A percentile compares a stretch with the other conserved stretches of the same genome.
Evolutionary conservation across 495 filamentous ascomycete genomes (phyloP).

Genomic region (Chaetomium tenue): DNA sequence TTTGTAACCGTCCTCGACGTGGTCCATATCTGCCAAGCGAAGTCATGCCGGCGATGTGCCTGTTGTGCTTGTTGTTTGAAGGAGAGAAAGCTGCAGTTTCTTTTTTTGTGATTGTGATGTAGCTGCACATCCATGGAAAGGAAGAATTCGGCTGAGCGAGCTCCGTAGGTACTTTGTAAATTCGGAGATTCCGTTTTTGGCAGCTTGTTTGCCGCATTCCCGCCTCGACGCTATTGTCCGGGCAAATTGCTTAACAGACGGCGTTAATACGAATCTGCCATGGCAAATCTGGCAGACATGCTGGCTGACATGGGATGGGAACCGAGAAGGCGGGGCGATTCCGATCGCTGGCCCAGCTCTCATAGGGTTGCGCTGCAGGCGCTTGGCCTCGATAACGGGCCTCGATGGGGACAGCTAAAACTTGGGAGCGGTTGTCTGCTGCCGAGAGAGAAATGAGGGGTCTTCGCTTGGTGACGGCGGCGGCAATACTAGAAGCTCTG

Average conservation of each 20-base stretch:
- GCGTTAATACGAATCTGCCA: conserved; percentile 11
- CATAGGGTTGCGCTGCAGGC: conserved; percentile 23
- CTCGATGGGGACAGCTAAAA: conserved; percentile 14
- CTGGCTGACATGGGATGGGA: conserved; percentile 4
- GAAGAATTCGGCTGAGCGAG: conserved; percentile 5
- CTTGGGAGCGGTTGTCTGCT: conserved; percentile 10
- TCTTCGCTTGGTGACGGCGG: conserved; percentile 15
- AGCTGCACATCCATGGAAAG: neutral
- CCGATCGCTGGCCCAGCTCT: conserved; percentile 4
- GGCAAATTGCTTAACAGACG: conserved; percentile 15
- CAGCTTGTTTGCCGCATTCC: conserved; percentile 24
- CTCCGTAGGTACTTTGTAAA: neutral
- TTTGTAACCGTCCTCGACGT: too few species aligned
- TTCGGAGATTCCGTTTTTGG: neutral
- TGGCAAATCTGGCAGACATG: conserved; percentile 1
- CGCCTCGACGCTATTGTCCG: conserved; percentile 8
- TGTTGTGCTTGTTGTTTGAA: conserved; percentile 4
- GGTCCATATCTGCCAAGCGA: conserved; percentile 19
- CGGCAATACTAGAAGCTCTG: conserved; percentile 13
- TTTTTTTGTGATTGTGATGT: neutral
- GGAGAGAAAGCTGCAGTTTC: neutral
- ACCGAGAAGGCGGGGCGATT: conserved; percentile 21
- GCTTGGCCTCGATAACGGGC: conserved; percentile 34
- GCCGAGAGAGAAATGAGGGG: conserved; percentile 29
- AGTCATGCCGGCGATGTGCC: conserved; percentile 2